Evolutionary conservation across 768 basidiomycete genomes (phyloP).

Genomic region (Xerocomellus dryophilus): DNA sequence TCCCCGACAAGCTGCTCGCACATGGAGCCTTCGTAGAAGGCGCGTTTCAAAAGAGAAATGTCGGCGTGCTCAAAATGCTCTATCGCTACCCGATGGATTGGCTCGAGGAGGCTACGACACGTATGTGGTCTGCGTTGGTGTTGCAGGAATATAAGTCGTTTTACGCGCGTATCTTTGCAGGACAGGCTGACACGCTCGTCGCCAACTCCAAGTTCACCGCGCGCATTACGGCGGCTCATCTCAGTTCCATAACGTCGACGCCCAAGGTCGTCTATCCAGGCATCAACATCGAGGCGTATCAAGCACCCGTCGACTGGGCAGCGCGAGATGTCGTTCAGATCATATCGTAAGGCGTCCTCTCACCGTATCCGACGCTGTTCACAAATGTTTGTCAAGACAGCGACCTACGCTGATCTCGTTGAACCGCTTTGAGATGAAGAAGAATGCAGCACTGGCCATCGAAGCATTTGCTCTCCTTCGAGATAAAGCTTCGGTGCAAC

Average conservation of each 20-base stretch:
- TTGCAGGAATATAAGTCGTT: neutral
- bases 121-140: constrained; percentile 41
- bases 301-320: constrained; percentile 37
- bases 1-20: constrained; percentile 90
- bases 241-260: constrained; percentile 57
- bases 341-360: constrained; percentile 46
- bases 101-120: constrained; percentile 86
- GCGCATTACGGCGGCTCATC: constrained; percentile 72
- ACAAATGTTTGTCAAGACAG: constrained; percentile 37
- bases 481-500: constrained; percentile 21
- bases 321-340: constrained; percentile 55
- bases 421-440: constrained; percentile 96
- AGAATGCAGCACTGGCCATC: constrained; percentile 82
- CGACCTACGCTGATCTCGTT: constrained; percentile 80
- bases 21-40: constrained; percentile 64
- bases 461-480: constrained; percentile 65
- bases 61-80: constrained; percentile 58
- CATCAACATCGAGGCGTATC: constrained; percentile 79
- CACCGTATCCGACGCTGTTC: neutral
- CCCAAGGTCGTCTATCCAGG: constrained; percentile 94
- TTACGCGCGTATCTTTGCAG: constrained; percentile 37
- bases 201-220: constrained; percentile 91
- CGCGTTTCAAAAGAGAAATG: constrained; percentile 37
- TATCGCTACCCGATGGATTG: constrained; percentile 90
- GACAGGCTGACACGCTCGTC: constrained; percentile 85